A percentile compares a stretch with the other conserved stretches of the same genome.
Evolutionary conservation across 1,139 yeast genomes (phyloP).

Genomic region (Hansenula lynferdii): DNA sequence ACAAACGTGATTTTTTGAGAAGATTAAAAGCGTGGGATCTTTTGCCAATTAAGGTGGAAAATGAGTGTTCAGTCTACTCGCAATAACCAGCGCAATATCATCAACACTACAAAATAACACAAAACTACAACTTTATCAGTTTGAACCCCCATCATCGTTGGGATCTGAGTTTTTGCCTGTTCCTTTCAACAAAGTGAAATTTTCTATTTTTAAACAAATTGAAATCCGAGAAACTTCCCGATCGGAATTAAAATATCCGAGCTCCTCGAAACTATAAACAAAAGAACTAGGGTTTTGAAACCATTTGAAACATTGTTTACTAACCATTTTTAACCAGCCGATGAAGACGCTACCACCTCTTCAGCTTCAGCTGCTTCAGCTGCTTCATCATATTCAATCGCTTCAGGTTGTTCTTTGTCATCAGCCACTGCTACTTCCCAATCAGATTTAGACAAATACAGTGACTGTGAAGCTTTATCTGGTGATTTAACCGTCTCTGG

Average conservation of each 20-base stretch:
- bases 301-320: conserved; percentile 6
- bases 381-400: conserved; percentile 24
- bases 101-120: too few species aligned
- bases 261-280: neutral
- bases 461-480: conserved; percentile 72
- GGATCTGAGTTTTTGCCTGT: too few species aligned
- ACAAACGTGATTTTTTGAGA: too few species aligned
- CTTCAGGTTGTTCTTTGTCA: conserved; percentile 36
- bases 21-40: too few species aligned
- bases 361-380: conserved; percentile 26
- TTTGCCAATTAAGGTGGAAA: too few species aligned
- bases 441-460: conserved; percentile 66
- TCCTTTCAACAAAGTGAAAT: too few species aligned
- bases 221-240: neutral
- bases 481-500: conserved; percentile 77
- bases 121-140: too few species aligned
- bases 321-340: conserved; percentile 8
- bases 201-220: neutral
- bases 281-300: neutral
- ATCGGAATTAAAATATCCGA: neutral
- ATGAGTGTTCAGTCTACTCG: too few species aligned
- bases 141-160: too few species aligned
- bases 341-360: conserved; percentile 13
- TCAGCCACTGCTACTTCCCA: conserved; percentile 72
- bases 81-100: too few species aligned